Evolutionary conservation across 2,329 filamentous ascomycete species (phyloP).

Genomic region (Camillea tinctor): DNA sequence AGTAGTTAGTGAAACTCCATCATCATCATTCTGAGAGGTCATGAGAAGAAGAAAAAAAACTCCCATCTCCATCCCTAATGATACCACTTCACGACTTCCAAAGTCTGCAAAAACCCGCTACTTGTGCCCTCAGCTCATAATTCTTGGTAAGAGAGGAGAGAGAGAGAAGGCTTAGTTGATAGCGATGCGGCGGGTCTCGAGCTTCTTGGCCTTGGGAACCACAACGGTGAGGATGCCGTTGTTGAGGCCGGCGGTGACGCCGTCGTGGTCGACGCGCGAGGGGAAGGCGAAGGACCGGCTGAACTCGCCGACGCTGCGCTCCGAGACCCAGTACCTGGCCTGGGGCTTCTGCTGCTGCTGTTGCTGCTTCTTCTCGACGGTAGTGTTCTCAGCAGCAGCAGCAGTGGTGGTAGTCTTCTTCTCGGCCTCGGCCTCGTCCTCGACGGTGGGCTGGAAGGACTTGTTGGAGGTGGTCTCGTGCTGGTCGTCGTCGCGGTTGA

Average conservation of each 20-base stretch:
- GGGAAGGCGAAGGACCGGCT: conserved; percentile 69
- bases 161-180: conserved; percentile 44
- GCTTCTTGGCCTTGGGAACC: conserved; percentile 66
- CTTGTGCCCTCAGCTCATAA: too few relatives aligned
- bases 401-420: conserved; percentile 24
- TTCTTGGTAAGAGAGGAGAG: too few relatives aligned
- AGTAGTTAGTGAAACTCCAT: too few relatives aligned
- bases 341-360: conserved; percentile 28
- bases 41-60: too few relatives aligned
- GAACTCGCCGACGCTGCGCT: conserved; percentile 67
- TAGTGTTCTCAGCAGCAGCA: conserved; percentile 25
- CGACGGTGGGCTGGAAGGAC: conserved; percentile 61
- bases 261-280: conserved; percentile 59
- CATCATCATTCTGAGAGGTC: too few relatives aligned
- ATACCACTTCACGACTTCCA: too few relatives aligned
- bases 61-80: too few relatives aligned
- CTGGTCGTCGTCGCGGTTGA: conserved; percentile 10
- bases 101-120: too few relatives aligned
- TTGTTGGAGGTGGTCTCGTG: conserved; percentile 30
- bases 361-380: conserved; percentile 13
- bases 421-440: conserved; percentile 51
- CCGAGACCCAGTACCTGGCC: conserved; percentile 68
- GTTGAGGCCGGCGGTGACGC: conserved; percentile 60
- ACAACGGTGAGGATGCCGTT: conserved; percentile 64
- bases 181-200: conserved; percentile 53